Evolutionary conservation across 345 rosid species (phyloP), one percentile per base, ranked within the genome.

Genomic region (Ricinus communis): DNA sequence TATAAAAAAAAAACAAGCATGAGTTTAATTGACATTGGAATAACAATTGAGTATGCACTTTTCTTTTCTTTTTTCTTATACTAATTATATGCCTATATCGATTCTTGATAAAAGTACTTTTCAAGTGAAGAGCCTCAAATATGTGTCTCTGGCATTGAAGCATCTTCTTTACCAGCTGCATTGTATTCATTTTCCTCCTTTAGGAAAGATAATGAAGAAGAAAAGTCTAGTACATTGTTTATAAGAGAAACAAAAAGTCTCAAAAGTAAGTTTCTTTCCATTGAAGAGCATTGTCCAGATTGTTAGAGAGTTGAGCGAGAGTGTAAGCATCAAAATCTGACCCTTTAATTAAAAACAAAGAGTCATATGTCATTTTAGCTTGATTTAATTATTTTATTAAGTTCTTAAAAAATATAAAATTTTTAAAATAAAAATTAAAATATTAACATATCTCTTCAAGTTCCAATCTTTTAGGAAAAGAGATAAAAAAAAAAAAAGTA

Each of bases 231-330:
- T 90, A 82, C 71, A 88, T 83, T 69, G 91, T 93, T 33, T 33
- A 33, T 33, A 33, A 33, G 38, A 33, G 38, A 33, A 33, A 2
- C 38, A 33, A 6, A 33, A 33, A 6, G 38, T 33, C 6, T 33
- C 6, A 33, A 33, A 6, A 33, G 38, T 33, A 33, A n/a, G n/a
- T n/a, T n/a, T n/a, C n/a, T n/a, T n/a, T n/a, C 6, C 6, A 91
- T 98, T 86, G 97, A 76, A 96, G 94, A 71, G 98, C 93, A n/a
- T 80, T 86, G 52, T 86, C 93, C 30, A 95, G 83, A 70, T 91
- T 91, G 74, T 72, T 82, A 24, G 94, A 96, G 25, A 96, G 90
- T 76, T 77, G 89, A 72, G 97, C 90, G 45, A 93, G 82, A n/a
- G 89, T 77, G 21, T 84, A 87, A 19, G 90, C 77, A 25, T 90